Conservation (phyloP, 805 yeast species). For the Starmera amethionina region DNA sequence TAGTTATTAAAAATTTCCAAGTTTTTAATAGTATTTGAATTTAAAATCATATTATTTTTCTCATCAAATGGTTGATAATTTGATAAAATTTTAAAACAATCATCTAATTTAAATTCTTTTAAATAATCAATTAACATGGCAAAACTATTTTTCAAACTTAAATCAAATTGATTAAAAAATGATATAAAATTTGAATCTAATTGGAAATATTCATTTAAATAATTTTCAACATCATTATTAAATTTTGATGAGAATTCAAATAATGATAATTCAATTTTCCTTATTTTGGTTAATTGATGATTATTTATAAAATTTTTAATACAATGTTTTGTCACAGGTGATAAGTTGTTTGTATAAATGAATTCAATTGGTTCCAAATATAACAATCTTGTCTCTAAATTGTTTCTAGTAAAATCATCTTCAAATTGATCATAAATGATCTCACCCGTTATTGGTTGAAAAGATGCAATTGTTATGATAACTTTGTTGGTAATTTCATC, state of each 20-base stretch:
- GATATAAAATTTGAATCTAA: conserved; percentile 14
- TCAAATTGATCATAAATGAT: conserved; percentile 60
- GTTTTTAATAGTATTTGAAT: conserved; percentile 56
- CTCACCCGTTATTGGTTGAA: conserved; percentile 68
- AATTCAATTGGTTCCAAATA: conserved; percentile 77
- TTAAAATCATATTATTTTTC: conserved; percentile 40
- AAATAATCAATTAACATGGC: conserved; percentile 44
- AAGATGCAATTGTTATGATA: conserved; percentile 43
- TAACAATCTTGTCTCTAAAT: conserved; percentile 62
- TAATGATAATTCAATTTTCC: too few relatives aligned
- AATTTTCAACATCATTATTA: conserved; percentile 6
- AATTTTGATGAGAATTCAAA: conserved; percentile 3
- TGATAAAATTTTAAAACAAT: conserved; percentile 39
- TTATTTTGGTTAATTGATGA: not conserved
- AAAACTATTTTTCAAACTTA: conserved; percentile 28
- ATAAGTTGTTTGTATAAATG: conserved; percentile 32
- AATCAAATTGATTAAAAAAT: conserved; percentile 19
- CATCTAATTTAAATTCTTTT: conserved; percentile 50
- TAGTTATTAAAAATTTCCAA: conserved; percentile 67
- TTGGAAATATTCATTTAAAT: conserved; percentile 6
- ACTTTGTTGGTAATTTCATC: conserved; percentile 2
- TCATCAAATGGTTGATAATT: conserved; percentile 45
- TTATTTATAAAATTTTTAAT: conserved; percentile 1
- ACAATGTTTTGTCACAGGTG: conserved; percentile 22
- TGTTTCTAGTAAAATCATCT: conserved; percentile 48